Evolutionary conservation across 139 green algal genomes (phyloP).

Genomic region (Tetraselmis striata): DNA sequence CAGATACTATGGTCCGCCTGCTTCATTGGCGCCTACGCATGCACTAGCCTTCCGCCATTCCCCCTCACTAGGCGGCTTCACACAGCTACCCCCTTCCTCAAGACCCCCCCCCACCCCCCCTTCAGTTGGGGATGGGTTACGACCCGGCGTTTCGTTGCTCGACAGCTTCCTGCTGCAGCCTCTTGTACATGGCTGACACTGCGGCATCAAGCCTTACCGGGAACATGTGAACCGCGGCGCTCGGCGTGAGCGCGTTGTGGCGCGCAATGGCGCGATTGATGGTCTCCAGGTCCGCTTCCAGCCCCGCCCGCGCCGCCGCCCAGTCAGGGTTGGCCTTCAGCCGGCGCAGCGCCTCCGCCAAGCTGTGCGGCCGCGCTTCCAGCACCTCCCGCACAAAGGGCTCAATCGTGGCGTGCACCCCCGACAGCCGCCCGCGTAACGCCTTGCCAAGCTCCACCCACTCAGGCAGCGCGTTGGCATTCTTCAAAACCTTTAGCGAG

Average conservation of each 20-base stretch:
- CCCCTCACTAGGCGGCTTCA: no score
- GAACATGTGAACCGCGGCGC: neutral
- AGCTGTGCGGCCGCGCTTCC: neutral
- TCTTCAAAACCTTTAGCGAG: neutral
- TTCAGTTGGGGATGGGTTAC: no score
- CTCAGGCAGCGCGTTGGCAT: neutral
- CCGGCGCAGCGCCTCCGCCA: neutral
- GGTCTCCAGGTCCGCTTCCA: neutral
- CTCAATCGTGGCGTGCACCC: neutral
- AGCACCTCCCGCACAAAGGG: neutral
- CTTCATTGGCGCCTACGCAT: no score
- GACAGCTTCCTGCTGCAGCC: no score
- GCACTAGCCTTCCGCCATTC: no score
- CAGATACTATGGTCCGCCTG: no score
- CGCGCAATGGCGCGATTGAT: neutral
- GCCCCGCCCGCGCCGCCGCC: no score
- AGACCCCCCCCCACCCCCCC: no score
- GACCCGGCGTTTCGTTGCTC: no score
- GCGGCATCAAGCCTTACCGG: neutral
- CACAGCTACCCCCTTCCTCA: no score
- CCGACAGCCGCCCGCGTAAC: neutral
- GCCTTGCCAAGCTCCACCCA: neutral
- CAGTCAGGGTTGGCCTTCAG: neutral
- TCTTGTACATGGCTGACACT: neutral
- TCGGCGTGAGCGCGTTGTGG: neutral